These are phyloP conservation scores for Penicillium rolfsii DNA, from an alignment of 2,329 filamentous ascomycete genomes.

Conservation along the genomic window DNA sequence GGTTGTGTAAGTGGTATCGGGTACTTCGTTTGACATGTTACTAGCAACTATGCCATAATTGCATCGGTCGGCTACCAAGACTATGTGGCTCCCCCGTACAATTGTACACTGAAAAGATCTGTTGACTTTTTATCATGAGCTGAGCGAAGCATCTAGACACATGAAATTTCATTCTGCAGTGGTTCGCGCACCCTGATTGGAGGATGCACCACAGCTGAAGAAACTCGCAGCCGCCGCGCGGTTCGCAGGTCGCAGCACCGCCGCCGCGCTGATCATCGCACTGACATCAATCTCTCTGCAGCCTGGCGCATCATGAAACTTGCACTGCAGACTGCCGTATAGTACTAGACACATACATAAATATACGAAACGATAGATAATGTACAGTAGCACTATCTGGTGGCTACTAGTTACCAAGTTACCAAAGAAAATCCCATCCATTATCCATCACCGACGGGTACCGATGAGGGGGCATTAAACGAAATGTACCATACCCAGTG, in stretches of 20 bases:
- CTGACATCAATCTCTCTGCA: conserved; percentile 5
- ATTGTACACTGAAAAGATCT: too few species aligned
- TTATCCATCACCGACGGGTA: neutral
- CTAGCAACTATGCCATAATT: too few species aligned
- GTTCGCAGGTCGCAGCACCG: conserved; percentile 1
- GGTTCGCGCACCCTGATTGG: neutral
- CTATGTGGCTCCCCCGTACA: neutral
- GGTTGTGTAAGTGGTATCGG: too few species aligned
- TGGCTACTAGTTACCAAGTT: neutral
- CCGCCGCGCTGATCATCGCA: neutral
- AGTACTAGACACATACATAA: neutral
- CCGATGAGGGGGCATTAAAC: neutral
- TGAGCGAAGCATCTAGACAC: neutral
- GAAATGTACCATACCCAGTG: neutral
- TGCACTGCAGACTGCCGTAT: neutral
- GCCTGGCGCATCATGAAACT: neutral
- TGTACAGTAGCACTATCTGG: too few species aligned
- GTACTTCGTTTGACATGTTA: too few species aligned
- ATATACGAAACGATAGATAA: too few species aligned
- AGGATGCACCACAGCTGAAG: neutral
- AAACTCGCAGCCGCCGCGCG: conserved; percentile 5
- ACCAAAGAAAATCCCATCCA: neutral
- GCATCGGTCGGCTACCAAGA: neutral
- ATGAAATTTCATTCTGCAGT: neutral
- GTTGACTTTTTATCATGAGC: neutral